Conservation (phyloP, 352 stramenopile species). For the Globisporangium yorkense region DNA sequence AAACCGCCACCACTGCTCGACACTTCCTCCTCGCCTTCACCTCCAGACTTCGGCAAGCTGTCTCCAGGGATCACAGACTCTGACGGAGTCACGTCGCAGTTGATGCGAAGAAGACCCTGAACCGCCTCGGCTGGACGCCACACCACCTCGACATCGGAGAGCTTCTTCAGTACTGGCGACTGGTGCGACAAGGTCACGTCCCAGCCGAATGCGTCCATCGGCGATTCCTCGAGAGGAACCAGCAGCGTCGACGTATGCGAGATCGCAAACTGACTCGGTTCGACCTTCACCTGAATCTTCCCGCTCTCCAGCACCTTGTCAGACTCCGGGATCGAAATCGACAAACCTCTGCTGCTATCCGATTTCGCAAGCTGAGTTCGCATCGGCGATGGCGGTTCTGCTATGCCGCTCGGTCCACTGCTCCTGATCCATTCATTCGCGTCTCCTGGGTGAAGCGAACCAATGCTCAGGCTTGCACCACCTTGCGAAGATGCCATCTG, state of each 20-base stretch:
- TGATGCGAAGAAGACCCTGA: constrained; percentile 44
- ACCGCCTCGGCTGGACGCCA: constrained; percentile 52
- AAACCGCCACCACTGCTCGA: constrained; percentile 5
- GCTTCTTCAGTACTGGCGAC: constrained; percentile 17
- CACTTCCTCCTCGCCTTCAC: not conserved
- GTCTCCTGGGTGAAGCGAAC: not conserved
- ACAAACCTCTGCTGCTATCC: constrained; percentile 2
- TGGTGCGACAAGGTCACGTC: constrained; percentile 32
- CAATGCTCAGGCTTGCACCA: not conserved
- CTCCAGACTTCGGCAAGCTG: constrained; percentile 1
- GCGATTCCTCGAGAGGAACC: constrained; percentile 70
- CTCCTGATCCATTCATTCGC: not conserved
- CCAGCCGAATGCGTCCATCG: constrained; percentile 55
- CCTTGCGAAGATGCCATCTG: constrained; percentile 22
- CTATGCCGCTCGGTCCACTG: not conserved
- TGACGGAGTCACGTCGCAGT: constrained; percentile 29
- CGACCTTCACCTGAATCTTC: constrained; percentile 20
- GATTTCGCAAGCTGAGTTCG: constrained; percentile 4
- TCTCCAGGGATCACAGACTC: constrained; percentile 25
- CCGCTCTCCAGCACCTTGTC: constrained; percentile 4
- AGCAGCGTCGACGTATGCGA: constrained; percentile 49
- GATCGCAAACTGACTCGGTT: constrained; percentile 31
- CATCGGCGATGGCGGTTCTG: constrained; percentile 1
- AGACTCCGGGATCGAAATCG: constrained; percentile 14
- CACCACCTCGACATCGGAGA: constrained; percentile 34